A percentile compares a stretch with the other conserved stretches of the same genome.
Evolutionary conservation across 257 asterid genomes (phyloP).

Genomic region (Petunia secreta): DNA sequence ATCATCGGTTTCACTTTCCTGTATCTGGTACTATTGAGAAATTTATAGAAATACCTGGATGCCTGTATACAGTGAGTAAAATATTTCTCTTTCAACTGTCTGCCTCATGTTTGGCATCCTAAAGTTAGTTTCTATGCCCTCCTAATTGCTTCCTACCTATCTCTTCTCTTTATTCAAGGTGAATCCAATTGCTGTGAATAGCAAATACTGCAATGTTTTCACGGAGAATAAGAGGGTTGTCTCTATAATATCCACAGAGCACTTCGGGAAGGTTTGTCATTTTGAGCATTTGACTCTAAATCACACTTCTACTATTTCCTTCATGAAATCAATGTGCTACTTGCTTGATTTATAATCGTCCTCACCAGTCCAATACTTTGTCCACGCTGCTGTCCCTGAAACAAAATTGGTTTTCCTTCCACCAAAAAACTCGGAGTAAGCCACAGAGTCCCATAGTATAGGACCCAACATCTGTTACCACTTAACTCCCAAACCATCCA

Average conservation of each 20-base stretch:
- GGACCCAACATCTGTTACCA: no score
- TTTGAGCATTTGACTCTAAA: conserved; percentile 17
- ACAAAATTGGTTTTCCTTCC: no score
- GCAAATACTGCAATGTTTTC: conserved; percentile 98
- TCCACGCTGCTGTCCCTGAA: no score
- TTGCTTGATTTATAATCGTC: background rate
- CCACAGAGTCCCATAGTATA: no score
- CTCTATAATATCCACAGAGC: conserved; percentile 72
- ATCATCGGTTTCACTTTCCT: conserved; percentile 94
- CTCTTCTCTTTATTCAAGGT: conserved; percentile 56
- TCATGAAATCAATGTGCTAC: background rate
- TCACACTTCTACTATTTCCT: no score
- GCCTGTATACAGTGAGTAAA: conserved; percentile 79
- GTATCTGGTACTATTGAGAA: conserved; percentile 91
- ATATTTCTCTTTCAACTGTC: conserved; percentile 13
- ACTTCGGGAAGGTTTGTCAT: conserved; percentile 90
- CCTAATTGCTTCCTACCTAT: conserved; percentile 25
- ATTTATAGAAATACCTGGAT: conserved; percentile 87
- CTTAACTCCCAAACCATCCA: no score
- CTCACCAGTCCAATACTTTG: background rate
- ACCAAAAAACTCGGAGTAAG: no score
- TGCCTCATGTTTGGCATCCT: background rate
- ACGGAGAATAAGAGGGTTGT: conserved; percentile 94
- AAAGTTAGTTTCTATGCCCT: conserved; percentile 32
- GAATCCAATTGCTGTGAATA: conserved; percentile 97